A percentile compares a stretch with the other conserved stretches of the same genome.
These are phyloP conservation scores for Rosa rugosa DNA, from an alignment of 306 rosid genomes.

Conservation along the genomic window DNA sequence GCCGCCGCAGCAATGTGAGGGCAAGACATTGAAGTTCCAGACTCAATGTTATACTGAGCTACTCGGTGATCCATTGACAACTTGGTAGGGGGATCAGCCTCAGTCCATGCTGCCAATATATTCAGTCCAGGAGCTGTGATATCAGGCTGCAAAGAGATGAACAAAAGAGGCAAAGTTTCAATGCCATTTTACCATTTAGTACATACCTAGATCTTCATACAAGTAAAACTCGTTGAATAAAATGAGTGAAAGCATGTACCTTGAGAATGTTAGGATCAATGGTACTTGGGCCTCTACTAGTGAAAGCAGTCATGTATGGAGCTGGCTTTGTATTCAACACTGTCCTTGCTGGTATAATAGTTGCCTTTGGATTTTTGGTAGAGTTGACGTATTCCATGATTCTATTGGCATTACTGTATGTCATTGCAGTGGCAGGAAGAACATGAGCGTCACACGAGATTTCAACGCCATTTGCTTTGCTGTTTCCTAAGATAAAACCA, in stretches of 20 bases:
- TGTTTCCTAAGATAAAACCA: conserved; percentile 67
- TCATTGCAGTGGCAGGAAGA: conserved; percentile 65
- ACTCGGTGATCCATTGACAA: conserved; percentile 58
- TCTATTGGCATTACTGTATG: conserved; percentile 44
- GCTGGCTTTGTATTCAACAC: conserved; percentile 67
- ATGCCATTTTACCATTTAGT: neutral
- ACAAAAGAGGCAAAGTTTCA: conserved; percentile 15
- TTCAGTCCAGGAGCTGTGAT: conserved; percentile 92
- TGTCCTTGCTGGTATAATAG: conserved; percentile 59
- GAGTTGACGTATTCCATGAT: conserved; percentile 50
- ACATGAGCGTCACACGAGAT: conserved; percentile 59
- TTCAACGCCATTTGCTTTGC: conserved; percentile 43
- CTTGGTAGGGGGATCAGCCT: conserved; percentile 66
- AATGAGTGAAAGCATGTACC: conserved; percentile 37
- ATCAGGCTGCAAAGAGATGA: conserved; percentile 66
- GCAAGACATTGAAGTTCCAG: conserved; percentile 97
- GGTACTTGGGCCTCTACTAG: conserved; percentile 87
- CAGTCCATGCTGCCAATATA: conserved; percentile 93
- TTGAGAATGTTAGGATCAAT: conserved; percentile 75
- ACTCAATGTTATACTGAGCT: conserved; percentile 58
- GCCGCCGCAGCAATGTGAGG: conserved; percentile 85
- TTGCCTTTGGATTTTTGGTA: conserved; percentile 53
- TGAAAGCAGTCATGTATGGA: conserved; percentile 69
- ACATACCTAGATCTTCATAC: neutral
- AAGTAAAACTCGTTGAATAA: neutral